phyloP scores from a whole-genome alignment of 495 filamentous ascomycete species.

The Glarea lozoyensis region DNA sequence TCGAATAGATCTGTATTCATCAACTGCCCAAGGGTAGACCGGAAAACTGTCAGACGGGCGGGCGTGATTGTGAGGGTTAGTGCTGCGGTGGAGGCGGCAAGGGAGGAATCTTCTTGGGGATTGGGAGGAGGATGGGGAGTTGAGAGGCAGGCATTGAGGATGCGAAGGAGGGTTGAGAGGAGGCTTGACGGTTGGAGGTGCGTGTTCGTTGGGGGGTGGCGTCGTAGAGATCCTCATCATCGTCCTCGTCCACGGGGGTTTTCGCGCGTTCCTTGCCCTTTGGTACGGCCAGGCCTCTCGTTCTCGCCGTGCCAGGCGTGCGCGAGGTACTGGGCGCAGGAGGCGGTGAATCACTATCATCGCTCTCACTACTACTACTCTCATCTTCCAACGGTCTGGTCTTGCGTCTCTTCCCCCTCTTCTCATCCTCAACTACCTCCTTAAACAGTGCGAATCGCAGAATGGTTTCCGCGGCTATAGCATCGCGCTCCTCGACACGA shows the following conservation, averaged over 20 bases:
- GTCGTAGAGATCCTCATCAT: constrained; percentile 45
- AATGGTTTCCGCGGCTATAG: constrained; percentile 79
- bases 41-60: constrained; percentile 63
- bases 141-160: constrained; percentile 59
- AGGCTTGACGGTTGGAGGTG: constrained; percentile 25
- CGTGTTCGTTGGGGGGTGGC: constrained; percentile 42
- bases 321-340: constrained; percentile 18
- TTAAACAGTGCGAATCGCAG: constrained; percentile 96
- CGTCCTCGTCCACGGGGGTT: constrained; percentile 17
- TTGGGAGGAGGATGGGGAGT: constrained; percentile 42
- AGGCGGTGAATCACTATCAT: constrained; percentile 19
- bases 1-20: constrained; percentile 71
- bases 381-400: constrained; percentile 33
- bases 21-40: constrained; percentile 67
- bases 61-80: constrained; percentile 36
- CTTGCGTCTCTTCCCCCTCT: constrained; percentile 61
- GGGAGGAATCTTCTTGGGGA: constrained; percentile 18
- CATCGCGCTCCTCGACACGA: constrained; percentile 88
- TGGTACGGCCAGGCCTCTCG: constrained; percentile 7
- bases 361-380: constrained; percentile 32
- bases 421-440: constrained; percentile 84
- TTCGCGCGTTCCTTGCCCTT: constrained; percentile 4
- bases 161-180: constrained; percentile 56
- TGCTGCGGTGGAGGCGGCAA: constrained; percentile 13
- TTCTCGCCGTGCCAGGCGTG: constrained; percentile 18